A percentile compares a stretch with the other conserved stretches of the same genome.
Conservation (phyloP, 2,329 filamentous ascomycete species). For the Cercospora zeae-maydis region DNA sequence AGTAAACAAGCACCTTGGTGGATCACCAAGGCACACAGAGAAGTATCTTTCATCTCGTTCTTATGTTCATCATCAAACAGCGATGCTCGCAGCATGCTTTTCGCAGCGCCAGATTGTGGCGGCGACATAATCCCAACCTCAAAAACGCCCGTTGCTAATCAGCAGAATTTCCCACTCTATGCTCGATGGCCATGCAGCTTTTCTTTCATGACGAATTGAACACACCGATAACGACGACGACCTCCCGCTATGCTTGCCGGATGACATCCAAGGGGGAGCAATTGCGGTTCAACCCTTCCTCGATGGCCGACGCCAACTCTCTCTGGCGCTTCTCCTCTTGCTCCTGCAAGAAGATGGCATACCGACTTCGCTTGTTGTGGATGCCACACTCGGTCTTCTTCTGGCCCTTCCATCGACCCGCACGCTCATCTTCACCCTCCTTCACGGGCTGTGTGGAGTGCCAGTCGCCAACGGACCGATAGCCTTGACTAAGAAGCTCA, state of each 20-base stretch:
- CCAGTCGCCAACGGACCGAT: conserved; percentile 98
- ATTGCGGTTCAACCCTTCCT: conserved; percentile 36
- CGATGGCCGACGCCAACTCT: conserved; percentile 43
- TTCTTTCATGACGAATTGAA: conserved; percentile 11
- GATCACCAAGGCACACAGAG: conserved; percentile 12
- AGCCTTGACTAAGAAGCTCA: conserved; percentile 82
- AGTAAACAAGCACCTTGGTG: conserved; percentile 12
- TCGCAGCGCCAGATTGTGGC: conserved; percentile 5
- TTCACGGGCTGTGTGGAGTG: conserved; percentile 88
- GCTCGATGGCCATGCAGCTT: conserved; percentile 1
- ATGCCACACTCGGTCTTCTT: conserved; percentile 97
- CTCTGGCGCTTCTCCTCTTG: conserved; percentile 66
- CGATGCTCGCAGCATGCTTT: conserved; percentile 1
- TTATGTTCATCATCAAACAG: not conserved
- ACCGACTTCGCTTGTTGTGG: conserved; percentile 94
- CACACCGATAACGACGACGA: not conserved
- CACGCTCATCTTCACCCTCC: conserved; percentile 90
- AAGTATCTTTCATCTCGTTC: conserved; percentile 6
- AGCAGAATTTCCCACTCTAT: conserved; percentile 1
- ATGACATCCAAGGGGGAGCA: conserved; percentile 32
- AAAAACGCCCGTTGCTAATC: conserved; percentile 9
- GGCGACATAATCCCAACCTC: not conserved
- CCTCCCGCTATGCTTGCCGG: conserved; percentile 20
- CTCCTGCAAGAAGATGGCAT: conserved; percentile 76
- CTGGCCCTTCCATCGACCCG: conserved; percentile 95